These are phyloP conservation scores for Xylariaceae sp. DNA, from an alignment of 2,329 filamentous ascomycete species.

Conservation along the genomic window DNA sequence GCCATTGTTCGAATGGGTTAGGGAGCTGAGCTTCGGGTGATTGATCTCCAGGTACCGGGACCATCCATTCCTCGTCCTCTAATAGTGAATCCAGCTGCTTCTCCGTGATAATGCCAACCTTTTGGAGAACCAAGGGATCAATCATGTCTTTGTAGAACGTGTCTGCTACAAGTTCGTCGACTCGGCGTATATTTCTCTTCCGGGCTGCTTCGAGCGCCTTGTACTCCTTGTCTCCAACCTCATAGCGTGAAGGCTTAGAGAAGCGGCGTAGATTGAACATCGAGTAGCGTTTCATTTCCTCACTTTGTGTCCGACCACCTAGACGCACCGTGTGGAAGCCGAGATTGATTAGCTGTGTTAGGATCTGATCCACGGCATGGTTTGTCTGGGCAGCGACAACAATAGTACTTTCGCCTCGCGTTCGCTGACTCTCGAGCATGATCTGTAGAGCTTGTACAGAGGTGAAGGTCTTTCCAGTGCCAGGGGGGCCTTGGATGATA, in stretches of 20 bases:
- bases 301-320: constrained; percentile 64
- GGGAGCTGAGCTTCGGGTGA: constrained; percentile 18
- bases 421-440: constrained; percentile 53
- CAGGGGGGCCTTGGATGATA: constrained; percentile 78
- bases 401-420: constrained; percentile 57
- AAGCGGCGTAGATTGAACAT: constrained; percentile 55
- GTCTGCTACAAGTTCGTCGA: constrained; percentile 39
- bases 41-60: constrained; percentile 5
- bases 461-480: constrained; percentile 71
- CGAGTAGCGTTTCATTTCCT: constrained; percentile 59
- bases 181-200: constrained; percentile 28
- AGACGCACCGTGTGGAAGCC: constrained; percentile 54
- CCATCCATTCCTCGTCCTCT: constrained; percentile 38
- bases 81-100: constrained; percentile 59
- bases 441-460: constrained; percentile 67
- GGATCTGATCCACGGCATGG: constrained; percentile 79
- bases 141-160: constrained; percentile 43
- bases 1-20: constrained; percentile 47
- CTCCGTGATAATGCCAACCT: constrained; percentile 54
- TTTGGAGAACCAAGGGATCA: constrained; percentile 47
- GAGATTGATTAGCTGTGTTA: constrained; percentile 52
- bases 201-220: constrained; percentile 28
- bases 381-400: constrained; percentile 85
- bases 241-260: constrained; percentile 14
- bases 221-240: constrained; percentile 23